Percentiles rank a stretch among this genome's conserved stretches.
These are phyloP conservation scores for Arthrobotrys sinensis DNA, from an alignment of 2,329 filamentous ascomycete species.

Conservation along the genomic window DNA sequence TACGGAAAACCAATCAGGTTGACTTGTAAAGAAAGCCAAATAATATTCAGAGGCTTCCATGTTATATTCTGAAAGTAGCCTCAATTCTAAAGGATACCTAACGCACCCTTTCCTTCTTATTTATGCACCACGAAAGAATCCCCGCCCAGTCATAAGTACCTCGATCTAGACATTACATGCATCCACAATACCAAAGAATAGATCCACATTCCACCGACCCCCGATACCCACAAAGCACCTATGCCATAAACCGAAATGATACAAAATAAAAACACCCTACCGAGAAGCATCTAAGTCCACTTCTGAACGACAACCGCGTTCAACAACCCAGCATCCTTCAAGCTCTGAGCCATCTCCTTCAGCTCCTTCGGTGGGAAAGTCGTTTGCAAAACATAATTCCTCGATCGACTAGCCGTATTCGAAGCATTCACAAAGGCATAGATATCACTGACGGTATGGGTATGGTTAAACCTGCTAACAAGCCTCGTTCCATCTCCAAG, in stretches of 20 bases:
- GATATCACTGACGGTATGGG: slow-evolving; percentile 82
- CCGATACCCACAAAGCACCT: neutral
- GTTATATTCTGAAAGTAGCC: no score
- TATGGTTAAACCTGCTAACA: slow-evolving; percentile 85
- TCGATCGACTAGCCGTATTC: slow-evolving; percentile 72
- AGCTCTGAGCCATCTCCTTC: slow-evolving; percentile 73
- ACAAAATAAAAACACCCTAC: neutral
- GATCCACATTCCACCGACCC: neutral
- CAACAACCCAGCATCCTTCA: slow-evolving; percentile 69
- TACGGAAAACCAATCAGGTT: no score
- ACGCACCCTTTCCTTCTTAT: no score
- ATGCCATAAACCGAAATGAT: slow-evolving; percentile 1
- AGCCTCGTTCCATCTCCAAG: slow-evolving; percentile 83
- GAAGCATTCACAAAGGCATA: slow-evolving; percentile 81
- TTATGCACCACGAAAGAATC: neutral
- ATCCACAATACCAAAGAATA: neutral
- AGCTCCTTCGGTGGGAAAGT: slow-evolving; percentile 88
- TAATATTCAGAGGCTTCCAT: no score
- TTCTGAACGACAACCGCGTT: slow-evolving; percentile 74
- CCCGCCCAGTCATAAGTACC: neutral
- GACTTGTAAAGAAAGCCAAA: no score
- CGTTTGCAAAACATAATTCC: slow-evolving; percentile 82
- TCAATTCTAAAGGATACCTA: neutral
- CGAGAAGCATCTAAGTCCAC: slow-evolving; percentile 68
- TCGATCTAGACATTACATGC: neutral